phyloP scores from a whole-genome alignment of 768 basidiomycete genomes.

The Mycena pura region DNA sequence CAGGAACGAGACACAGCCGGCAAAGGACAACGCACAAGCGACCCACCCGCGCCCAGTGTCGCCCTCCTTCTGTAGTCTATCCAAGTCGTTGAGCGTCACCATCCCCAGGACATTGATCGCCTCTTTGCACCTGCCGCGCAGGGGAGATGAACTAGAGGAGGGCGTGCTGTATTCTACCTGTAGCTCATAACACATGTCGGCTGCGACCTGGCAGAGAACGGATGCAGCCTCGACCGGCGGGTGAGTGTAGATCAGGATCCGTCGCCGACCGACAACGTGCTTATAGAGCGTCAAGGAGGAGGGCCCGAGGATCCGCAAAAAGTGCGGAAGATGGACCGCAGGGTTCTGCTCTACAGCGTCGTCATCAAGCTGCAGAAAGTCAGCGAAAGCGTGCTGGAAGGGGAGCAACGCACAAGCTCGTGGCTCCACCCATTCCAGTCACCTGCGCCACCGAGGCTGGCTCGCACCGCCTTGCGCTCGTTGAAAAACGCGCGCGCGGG shows the following conservation, averaged over 20 bases:
- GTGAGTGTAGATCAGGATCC: constrained; percentile 81
- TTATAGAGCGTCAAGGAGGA: constrained; percentile 82
- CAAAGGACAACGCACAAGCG: constrained; percentile 59
- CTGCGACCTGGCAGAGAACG: constrained; percentile 75
- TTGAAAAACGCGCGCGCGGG: constrained; percentile 70
- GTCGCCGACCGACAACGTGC: constrained; percentile 72
- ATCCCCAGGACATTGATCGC: constrained; percentile 77
- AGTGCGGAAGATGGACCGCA: constrained; percentile 74
- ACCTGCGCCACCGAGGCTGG: constrained; percentile 61
- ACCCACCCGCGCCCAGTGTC: constrained; percentile 77
- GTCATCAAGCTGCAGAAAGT: constrained; percentile 31
- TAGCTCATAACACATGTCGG: constrained; percentile 53
- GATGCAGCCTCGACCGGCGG: constrained; percentile 85
- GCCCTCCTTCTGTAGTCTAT: constrained; percentile 62
- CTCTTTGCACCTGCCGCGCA: constrained; percentile 52
- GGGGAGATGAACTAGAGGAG: constrained; percentile 30
- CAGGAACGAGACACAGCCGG: not conserved
- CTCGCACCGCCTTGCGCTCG: constrained; percentile 56
- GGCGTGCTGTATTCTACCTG: constrained; percentile 42
- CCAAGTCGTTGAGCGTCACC: constrained; percentile 78
- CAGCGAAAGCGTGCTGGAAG: not conserved
- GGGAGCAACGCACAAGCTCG: constrained; percentile 51
- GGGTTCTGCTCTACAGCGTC: constrained; percentile 50
- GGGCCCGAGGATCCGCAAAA: constrained; percentile 80
- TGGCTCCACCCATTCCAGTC: constrained; percentile 74